Conservation (phyloP, 306 rosid species). For the Parietaria judaica region DNA sequence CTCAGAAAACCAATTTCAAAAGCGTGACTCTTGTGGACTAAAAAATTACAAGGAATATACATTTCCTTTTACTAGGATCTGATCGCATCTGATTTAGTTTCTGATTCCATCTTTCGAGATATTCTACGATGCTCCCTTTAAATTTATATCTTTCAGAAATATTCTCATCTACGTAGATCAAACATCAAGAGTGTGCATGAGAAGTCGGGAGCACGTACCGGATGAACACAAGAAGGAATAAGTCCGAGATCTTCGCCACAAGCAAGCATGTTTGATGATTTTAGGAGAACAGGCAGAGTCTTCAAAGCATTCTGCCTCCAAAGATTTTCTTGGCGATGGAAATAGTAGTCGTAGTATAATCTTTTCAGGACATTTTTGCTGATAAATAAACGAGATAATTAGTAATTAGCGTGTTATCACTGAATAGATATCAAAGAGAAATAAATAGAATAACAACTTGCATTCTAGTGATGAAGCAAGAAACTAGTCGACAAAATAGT, state of each 20-base stretch:
- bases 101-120: too few species aligned
- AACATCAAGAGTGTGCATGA: neutral
- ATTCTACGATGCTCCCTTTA: too few species aligned
- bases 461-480: neutral
- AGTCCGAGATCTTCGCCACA: conserved; percentile 98
- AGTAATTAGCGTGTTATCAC: conserved; percentile 19
- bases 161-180: neutral
- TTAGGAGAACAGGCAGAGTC: conserved; percentile 84
- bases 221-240: conserved; percentile 95
- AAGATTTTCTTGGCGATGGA: conserved; percentile 90
- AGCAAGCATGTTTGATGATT: conserved; percentile 83
- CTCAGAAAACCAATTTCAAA: conserved; percentile 18
- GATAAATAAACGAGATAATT: conserved; percentile 16
- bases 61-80: too few species aligned
- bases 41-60: neutral
- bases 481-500: too few species aligned
- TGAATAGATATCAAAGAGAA: conserved; percentile 2
- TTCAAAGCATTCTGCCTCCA: conserved; percentile 93
- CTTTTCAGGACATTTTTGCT: conserved; percentile 76
- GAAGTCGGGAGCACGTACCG: conserved; percentile 44
- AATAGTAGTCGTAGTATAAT: conserved; percentile 82
- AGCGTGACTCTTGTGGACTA: neutral
- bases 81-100: too few species aligned
- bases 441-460: neutral
- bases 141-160: too few species aligned